Conservation (phyloP, 805 yeast genomes). For the Metschnikowia dekortorum region DNA sequence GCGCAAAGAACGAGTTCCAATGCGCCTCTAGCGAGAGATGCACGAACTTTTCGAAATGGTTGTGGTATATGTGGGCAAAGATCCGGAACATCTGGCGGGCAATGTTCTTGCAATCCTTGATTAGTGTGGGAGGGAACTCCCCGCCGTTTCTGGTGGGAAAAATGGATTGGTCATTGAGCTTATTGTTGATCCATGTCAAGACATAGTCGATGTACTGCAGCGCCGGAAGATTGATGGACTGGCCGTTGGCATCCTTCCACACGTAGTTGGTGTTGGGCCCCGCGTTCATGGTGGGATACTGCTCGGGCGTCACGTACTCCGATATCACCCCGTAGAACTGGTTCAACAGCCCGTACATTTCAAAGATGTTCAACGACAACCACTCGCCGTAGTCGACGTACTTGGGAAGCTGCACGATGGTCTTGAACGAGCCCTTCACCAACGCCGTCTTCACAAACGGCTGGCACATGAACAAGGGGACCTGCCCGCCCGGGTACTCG, state of each 20-base stretch:
- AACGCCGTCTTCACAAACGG: slow-evolving; percentile 92
- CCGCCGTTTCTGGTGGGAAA: slow-evolving; percentile 90
- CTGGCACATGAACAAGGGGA: slow-evolving; percentile 77
- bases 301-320: slow-evolving; percentile 86
- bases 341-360: slow-evolving; percentile 76
- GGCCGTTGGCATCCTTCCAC: slow-evolving; percentile 79
- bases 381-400: slow-evolving; percentile 94
- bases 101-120: slow-evolving; percentile 79
- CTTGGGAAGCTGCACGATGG: slow-evolving; percentile 91
- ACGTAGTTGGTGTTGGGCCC: slow-evolving; percentile 88
- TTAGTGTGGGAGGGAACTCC: slow-evolving; percentile 84
- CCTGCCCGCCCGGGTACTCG: slow-evolving; percentile 15
- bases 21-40: slow-evolving; percentile 93
- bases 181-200: slow-evolving; percentile 81
- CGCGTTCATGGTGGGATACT: slow-evolving; percentile 91
- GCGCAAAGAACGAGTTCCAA: slow-evolving; percentile 97
- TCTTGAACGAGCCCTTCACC: slow-evolving; percentile 93
- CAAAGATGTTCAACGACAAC: slow-evolving; percentile 91
- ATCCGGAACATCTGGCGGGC: slow-evolving; percentile 90
- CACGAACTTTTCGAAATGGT: slow-evolving; percentile 90
- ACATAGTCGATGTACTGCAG: slow-evolving; percentile 89
- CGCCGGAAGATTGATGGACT: slow-evolving; percentile 85
- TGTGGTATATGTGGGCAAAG: slow-evolving; percentile 91
- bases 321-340: slow-evolving; percentile 88
- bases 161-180: slow-evolving; percentile 80